Evolutionary conservation across 2,329 filamentous ascomycete genomes (phyloP).

Genomic region (Emydomyces testavorans): DNA sequence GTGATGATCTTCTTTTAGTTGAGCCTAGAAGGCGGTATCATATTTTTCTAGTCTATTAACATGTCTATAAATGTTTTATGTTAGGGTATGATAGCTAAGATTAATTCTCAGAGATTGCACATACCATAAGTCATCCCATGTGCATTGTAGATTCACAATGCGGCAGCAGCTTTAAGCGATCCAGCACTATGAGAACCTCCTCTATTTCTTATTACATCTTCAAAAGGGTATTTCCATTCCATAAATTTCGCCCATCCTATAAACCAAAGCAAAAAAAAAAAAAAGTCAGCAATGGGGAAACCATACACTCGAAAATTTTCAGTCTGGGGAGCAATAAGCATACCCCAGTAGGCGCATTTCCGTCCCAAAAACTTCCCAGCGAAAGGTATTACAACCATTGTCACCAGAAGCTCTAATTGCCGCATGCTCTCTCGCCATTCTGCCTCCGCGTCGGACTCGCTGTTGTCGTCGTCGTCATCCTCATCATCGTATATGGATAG

Average conservation of each 20-base stretch:
- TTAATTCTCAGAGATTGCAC: background rate
- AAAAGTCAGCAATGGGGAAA: too few species aligned
- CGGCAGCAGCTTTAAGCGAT: background rate
- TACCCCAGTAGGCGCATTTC: constrained; percentile 95
- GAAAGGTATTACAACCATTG: constrained; percentile 90
- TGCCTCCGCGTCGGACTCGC: constrained; percentile 72
- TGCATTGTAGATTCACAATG: background rate
- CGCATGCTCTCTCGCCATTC: constrained; percentile 94
- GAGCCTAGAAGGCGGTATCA: too few species aligned
- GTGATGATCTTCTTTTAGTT: too few species aligned
- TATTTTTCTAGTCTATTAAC: too few species aligned
- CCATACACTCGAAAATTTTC: too few species aligned
- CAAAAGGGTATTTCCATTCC: constrained; percentile 83
- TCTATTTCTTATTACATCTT: constrained; percentile 39
- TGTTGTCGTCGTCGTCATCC: constrained; percentile 31
- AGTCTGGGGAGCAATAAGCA: constrained; percentile 16
- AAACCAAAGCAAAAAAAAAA: background rate
- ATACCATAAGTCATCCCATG: constrained; percentile 1
- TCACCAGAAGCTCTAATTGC: constrained; percentile 82
- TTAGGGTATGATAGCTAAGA: background rate
- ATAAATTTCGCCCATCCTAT: constrained; percentile 86
- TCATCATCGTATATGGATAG: constrained; percentile 46
- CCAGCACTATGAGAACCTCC: background rate
- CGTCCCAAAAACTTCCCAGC: constrained; percentile 88
- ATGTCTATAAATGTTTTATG: background rate